Evolutionary conservation across 495 filamentous ascomycete species (phyloP), one percentile per base, ranked within the genome.

Genomic region (Neurospora sp.): DNA sequence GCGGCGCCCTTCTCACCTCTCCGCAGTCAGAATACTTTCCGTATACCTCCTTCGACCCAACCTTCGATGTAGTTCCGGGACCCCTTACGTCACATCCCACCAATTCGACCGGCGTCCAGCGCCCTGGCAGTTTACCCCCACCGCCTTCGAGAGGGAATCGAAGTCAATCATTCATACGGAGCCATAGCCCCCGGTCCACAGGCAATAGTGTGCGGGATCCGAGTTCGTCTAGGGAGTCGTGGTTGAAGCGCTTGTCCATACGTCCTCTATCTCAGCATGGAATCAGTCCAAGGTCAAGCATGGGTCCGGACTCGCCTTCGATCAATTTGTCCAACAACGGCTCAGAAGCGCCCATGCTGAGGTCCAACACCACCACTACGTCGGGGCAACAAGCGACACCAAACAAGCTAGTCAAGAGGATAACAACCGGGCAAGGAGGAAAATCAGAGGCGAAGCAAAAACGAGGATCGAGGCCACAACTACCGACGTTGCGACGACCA

Each of bases 341-440:
- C 38, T 93, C 92, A 35, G 86, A 85, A 9, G 90, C 88, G 59
- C 91, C 91, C 44, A 91, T 92, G 38, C 77, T 92, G 37, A 74
- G 74, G 76, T 85, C 18, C 75, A 78, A 42, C 44, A 74, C 61
- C 74, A 78, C 70, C 80, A 86, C 14, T 4, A 35, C 53, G 27
- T 65, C 53, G 5, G 53, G 53, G 70, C 80, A 16, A 80, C 83
- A 87, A 72, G 78, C 86, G 73, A 76, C 85, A 46, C 89, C 92
- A 18, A 98, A 97, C 81, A 98, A 96, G 82, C 84, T 98, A 35
- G 90, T 98, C 39, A 98, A 98, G 82, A 90, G 95, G 71, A 85
- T 89, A 61, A 85, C 89, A 14, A 92, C 94, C 20, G 74, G 77
- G 22, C 79, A 80, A 61, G 85, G 89, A 40, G 85, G 86, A 72